Evolutionary conservation across 2,329 filamentous ascomycete species (phyloP).

Genomic region (Zymoseptoria brevis): DNA sequence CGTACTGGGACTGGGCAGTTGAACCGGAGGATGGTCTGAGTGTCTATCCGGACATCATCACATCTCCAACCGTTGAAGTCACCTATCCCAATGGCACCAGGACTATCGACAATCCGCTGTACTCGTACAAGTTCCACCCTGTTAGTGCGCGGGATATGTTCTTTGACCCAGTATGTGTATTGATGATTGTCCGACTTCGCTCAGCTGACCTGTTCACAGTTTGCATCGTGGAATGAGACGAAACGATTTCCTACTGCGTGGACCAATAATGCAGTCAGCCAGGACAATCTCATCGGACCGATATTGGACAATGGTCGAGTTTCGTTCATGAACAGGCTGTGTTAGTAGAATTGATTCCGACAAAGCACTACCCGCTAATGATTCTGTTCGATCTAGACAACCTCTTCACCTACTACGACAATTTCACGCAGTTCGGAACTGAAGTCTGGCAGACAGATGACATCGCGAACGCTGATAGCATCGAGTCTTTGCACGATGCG

Average conservation of each 20-base stretch:
- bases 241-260: slow-evolving; percentile 47
- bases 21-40: slow-evolving; percentile 27
- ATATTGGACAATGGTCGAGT: slow-evolving; percentile 47
- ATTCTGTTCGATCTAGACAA: slow-evolving; percentile 33
- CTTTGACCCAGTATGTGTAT: slow-evolving; percentile 49
- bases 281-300: slow-evolving; percentile 48
- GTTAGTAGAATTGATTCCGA: background rate
- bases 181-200: background rate
- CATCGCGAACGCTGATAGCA: slow-evolving; percentile 49
- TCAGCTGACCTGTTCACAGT: slow-evolving; percentile 33
- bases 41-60: slow-evolving; percentile 34
- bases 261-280: slow-evolving; percentile 43
- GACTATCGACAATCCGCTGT: slow-evolving; percentile 29
- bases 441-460: slow-evolving; percentile 49
- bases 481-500: slow-evolving; percentile 42
- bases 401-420: slow-evolving; percentile 58
- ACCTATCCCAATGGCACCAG: slow-evolving; percentile 27
- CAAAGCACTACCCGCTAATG: background rate
- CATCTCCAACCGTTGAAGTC: slow-evolving; percentile 32
- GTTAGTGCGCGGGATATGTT: slow-evolving; percentile 52
- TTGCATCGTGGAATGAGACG: slow-evolving; percentile 53
- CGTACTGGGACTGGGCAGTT: slow-evolving; percentile 44
- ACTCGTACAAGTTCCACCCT: slow-evolving; percentile 37
- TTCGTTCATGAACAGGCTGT: slow-evolving; percentile 53
- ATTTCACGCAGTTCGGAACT: slow-evolving; percentile 63